phyloP scores from a whole-genome alignment of 164 flowering plant species.

The Stephania cephalantha region DNA sequence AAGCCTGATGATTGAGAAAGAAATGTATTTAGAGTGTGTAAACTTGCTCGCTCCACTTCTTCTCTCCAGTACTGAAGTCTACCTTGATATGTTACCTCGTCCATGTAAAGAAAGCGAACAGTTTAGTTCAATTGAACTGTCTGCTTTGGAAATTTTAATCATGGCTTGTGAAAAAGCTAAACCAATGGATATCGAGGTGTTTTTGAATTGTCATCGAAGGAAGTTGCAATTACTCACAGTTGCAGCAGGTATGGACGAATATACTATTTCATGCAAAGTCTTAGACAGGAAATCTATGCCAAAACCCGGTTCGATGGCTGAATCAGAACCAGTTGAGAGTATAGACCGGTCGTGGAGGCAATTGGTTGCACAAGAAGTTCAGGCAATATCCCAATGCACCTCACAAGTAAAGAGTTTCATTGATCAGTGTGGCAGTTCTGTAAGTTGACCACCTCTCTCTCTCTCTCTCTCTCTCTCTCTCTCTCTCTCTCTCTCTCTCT shows the following conservation, averaged over 20 bases:
- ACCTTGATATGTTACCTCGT: constrained; percentile 31
- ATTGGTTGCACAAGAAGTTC: constrained; percentile 70
- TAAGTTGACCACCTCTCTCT: constrained; percentile 29
- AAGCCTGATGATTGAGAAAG: constrained; percentile 58
- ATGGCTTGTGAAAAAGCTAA: constrained; percentile 61
- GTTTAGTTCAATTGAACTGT: constrained; percentile 49
- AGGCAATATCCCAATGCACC: constrained; percentile 53
- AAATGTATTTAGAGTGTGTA: constrained; percentile 58
- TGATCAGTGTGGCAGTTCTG: constrained; percentile 41
- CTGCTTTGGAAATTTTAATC: constrained; percentile 63
- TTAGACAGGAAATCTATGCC: constrained; percentile 19
- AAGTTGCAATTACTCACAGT: constrained; percentile 62
- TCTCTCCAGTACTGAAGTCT: constrained; percentile 44
- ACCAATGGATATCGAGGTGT: constrained; percentile 45
- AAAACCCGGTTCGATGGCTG: constrained; percentile 27
- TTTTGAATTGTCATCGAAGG: constrained; percentile 54
- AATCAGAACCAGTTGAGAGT: constrained; percentile 38
- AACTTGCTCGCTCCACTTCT: constrained; percentile 68
- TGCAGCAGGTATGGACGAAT: constrained; percentile 55
- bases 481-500: neutral
- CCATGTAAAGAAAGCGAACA: constrained; percentile 35
- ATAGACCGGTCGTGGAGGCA: constrained; percentile 35
- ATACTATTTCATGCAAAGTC: constrained; percentile 24
- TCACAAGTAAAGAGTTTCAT: constrained; percentile 51
- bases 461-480: neutral